Conservation (phyloP, 768 basidiomycete genomes). For the Brasilioporus rufonigricans region DNA sequence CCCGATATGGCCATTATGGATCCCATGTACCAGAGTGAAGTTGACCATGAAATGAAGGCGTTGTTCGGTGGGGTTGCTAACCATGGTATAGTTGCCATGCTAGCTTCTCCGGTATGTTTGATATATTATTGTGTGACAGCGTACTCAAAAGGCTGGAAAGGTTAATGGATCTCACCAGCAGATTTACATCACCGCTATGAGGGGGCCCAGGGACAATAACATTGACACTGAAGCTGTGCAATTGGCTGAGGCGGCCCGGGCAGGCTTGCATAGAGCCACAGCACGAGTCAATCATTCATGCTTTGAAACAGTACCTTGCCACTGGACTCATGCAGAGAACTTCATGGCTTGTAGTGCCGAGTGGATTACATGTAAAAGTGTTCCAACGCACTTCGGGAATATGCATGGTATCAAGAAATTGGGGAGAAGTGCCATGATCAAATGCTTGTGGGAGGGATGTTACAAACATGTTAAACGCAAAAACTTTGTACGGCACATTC, state of each 20-base stretch:
- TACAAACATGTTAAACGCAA: not conserved
- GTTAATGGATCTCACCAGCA: not conserved
- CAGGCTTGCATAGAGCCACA: no score
- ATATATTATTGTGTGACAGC: not conserved
- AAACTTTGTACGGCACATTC: conserved; percentile 3
- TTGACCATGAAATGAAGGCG: not conserved
- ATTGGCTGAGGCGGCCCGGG: not conserved
- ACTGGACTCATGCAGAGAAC: not conserved
- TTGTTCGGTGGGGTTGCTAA: not conserved
- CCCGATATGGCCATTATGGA: no score
- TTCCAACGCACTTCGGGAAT: not conserved
- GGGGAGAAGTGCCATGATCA: not conserved
- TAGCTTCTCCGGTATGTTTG: not conserved
- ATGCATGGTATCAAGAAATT: not conserved
- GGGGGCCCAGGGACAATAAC: not conserved
- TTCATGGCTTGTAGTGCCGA: not conserved
- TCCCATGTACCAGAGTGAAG: not conserved
- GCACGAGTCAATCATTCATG: not conserved
- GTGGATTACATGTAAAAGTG: not conserved
- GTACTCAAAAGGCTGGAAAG: not conserved
- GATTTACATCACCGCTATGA: not conserved
- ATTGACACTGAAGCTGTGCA: not conserved
- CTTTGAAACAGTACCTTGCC: not conserved
- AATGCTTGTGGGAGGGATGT: conserved; percentile 4
- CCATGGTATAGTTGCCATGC: no score